Evolutionary conservation across 2,329 filamentous ascomycete species (phyloP), one percentile per base, ranked within the genome.

Genomic region (Colletotrichum truncatum): DNA sequence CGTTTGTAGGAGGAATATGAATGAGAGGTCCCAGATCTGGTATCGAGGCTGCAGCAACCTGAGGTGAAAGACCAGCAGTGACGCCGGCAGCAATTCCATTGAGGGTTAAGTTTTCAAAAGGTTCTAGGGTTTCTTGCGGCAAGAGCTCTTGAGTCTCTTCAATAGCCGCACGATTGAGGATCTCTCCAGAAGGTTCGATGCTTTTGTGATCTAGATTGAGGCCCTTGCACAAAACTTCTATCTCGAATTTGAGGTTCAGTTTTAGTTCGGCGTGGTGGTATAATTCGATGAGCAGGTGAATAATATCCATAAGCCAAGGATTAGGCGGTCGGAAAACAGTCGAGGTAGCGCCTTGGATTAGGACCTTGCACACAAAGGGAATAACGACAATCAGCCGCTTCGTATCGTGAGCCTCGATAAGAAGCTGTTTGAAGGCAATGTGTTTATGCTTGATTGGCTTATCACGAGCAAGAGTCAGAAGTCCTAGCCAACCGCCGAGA

Each of bases 181-280:
- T 96, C 73, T 94, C 91, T 21, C 91, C 90, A 0, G 94, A 93
- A 1, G 95, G 93, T 71, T 97, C 92, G 67, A 98, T 94, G 64
- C 87, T 91, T 80, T 97, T 97, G 78, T 97, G 92, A 68, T 98
- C 94, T n/a, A 98, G 84, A 58, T 91, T 91, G 14, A 99, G 83
- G 11, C 94, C 94, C 75, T 97, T 97, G 83, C 94, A 99, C 23
- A 99, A 85, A 25, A 99, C 94, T 78, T 99, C 96, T 63, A 99
- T 98, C 77, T 99, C 96, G 72, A 99, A 99, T 73, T 98, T 99
- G 54, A 97, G 89, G 71, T 98, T 98, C 36, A 99, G 87, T 77
- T 98, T 98, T 60, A 99, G 83, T 71, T 98, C 95, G 12, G 93
- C 93, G 72, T 92, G 92, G 73, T 97, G 91, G 73, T 99, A 99